Evolutionary conservation across 768 basidiomycete species (phyloP).

Genomic region (Rubroboletus pulcherrimus): DNA sequence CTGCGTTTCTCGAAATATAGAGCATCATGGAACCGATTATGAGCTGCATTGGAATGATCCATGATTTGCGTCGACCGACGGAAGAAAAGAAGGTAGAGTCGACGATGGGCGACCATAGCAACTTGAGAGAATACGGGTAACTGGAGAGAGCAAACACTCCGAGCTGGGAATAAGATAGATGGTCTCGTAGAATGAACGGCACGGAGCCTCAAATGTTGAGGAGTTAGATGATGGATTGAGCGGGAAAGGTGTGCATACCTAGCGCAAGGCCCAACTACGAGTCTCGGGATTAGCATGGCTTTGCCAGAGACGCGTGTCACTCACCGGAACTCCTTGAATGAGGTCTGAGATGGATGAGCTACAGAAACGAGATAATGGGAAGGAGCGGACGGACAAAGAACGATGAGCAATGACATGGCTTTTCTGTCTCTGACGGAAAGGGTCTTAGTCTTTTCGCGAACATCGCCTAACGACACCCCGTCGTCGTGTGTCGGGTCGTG

Average conservation of each 20-base stretch:
- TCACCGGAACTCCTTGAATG: constrained; percentile 87
- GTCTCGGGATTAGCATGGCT: constrained; percentile 4
- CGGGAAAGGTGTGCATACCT: constrained; percentile 40
- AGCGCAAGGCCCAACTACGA: constrained; percentile 82
- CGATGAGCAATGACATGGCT: constrained; percentile 79
- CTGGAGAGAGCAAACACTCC: constrained; percentile 90
- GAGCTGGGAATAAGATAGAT: constrained; percentile 95
- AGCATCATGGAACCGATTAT: constrained; percentile 84
- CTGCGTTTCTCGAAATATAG: constrained; percentile 69
- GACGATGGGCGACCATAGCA: constrained; percentile 96
- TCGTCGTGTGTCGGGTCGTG: constrained; percentile 46
- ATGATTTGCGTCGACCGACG: constrained; percentile 93
- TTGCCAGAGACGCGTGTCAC: constrained; percentile 28
- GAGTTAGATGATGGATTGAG: constrained; percentile 2
- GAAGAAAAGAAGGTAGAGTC: constrained; percentile 82
- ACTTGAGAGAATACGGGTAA: constrained; percentile 95
- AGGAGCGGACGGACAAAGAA: constrained; percentile 67
- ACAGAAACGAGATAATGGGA: constrained; percentile 7
- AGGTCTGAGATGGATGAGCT: constrained; percentile 45
- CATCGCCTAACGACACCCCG: constrained; percentile 29
- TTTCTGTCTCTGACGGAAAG: constrained; percentile 75
- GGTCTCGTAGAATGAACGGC: constrained; percentile 92
- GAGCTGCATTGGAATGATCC: constrained; percentile 97
- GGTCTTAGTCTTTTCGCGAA: constrained; percentile 39
- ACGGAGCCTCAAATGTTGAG: constrained; percentile 65